Evolutionary conservation across 139 green algal species (phyloP).

Genomic region (Closterium sp.): DNA sequence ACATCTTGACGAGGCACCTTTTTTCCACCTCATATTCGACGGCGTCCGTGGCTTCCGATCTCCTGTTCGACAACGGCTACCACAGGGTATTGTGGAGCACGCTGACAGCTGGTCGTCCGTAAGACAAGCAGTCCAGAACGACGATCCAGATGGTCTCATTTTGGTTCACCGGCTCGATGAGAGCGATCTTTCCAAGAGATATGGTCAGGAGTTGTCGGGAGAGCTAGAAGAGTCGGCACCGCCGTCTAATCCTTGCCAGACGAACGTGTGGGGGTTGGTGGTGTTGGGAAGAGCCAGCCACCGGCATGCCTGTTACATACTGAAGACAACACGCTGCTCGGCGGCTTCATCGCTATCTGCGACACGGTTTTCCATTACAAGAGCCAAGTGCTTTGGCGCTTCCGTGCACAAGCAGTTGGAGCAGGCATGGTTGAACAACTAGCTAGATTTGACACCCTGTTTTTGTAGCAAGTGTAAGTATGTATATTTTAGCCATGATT

Average conservation of each 20-base stretch:
- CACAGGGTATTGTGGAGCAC: neutral
- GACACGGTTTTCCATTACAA: constrained; percentile 1
- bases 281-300: neutral
- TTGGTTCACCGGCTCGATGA: neutral
- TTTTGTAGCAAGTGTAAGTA: neutral
- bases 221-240: neutral
- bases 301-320: constrained; percentile 3
- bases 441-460: neutral
- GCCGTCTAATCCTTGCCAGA: neutral
- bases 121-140: neutral
- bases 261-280: neutral
- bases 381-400: constrained; percentile 2
- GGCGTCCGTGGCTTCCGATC: neutral
- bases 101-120: neutral
- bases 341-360: neutral
- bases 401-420: constrained; percentile 9
- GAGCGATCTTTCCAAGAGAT: neutral
- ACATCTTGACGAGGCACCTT: neutral
- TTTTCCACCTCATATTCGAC: neutral
- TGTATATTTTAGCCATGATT: neutral
- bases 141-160: neutral
- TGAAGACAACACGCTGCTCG: neutral
- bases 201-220: neutral
- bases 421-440: neutral
- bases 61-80: neutral